phyloP scores from a whole-genome alignment of 164 flowering plant genomes.

The Macadamia tetraphylla region DNA sequence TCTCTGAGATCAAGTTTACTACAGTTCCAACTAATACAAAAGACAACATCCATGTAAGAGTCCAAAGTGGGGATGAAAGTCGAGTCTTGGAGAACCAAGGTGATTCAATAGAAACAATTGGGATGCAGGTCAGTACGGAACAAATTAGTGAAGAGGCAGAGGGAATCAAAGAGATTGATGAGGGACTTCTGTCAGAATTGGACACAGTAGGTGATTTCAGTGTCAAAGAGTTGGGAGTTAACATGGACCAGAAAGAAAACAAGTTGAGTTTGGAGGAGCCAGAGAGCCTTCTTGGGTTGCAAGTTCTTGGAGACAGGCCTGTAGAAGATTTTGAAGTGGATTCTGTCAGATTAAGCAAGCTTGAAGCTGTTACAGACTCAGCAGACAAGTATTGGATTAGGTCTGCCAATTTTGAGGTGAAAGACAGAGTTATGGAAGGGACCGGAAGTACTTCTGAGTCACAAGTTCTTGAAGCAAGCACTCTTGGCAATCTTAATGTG shows the following conservation, averaged over 20 bases:
- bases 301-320: conserved; percentile 14
- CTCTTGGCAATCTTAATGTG: neutral
- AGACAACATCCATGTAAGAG: conserved; percentile 7
- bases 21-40: conserved; percentile 6
- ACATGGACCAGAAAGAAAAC: conserved; percentile 8
- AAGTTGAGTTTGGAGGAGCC: conserved; percentile 1
- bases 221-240: conserved; percentile 23
- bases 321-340: conserved; percentile 7
- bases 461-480: conserved; percentile 11
- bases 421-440: conserved; percentile 1
- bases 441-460: neutral
- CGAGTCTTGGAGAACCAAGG: conserved; percentile 2
- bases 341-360: conserved; percentile 8
- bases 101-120: conserved; percentile 14
- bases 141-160: conserved; percentile 24
- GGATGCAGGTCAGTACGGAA: conserved; percentile 12
- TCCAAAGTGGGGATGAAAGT: conserved; percentile 7
- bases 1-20: conserved; percentile 5
- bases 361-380: conserved; percentile 5
- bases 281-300: conserved; percentile 9
- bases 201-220: conserved; percentile 75
- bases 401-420: neutral
- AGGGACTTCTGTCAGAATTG: conserved; percentile 52
- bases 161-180: conserved; percentile 57
- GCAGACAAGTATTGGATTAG: neutral